Conservation (phyloP, 306 rosid species). For the Trifolium repens region DNA sequence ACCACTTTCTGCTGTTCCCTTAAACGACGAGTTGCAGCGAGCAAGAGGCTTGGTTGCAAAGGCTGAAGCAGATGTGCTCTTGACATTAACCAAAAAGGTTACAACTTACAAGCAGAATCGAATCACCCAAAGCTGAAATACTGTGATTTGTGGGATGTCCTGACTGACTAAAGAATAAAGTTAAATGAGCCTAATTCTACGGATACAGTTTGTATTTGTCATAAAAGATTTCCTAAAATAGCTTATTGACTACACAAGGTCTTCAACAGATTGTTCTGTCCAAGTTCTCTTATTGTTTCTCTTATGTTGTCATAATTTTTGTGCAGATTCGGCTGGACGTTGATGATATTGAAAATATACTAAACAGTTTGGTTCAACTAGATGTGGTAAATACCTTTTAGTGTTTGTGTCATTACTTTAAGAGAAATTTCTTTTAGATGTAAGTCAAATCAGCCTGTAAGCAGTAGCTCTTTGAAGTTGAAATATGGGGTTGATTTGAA, state of each 20-base stretch:
- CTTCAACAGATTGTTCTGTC: conserved; percentile 26
- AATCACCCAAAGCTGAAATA: not conserved
- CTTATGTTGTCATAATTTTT: conserved; percentile 39
- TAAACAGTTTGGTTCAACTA: conserved; percentile 64
- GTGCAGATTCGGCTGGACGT: conserved; percentile 83
- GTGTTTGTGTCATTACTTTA: conserved; percentile 8
- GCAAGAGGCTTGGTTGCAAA: conserved; percentile 75
- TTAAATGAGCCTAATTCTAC: conserved; percentile 6
- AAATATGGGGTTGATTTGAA: conserved; percentile 22
- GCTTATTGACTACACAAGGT: conserved; percentile 2
- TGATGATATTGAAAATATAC: conserved; percentile 66
- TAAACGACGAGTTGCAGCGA: conserved; percentile 89
- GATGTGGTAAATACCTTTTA: conserved; percentile 70
- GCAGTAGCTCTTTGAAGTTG: conserved; percentile 18
- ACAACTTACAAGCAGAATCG: conserved; percentile 47
- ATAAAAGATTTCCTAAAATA: not conserved
- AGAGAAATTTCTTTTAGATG: conserved; percentile 1
- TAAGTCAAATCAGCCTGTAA: conserved; percentile 6
- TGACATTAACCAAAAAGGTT: conserved; percentile 79
- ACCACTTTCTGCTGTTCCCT: conserved; percentile 83
- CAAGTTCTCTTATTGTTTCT: conserved; percentile 20
- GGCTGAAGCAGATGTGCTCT: conserved; percentile 87
- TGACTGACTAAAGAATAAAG: conserved; percentile 19
- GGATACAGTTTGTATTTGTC: conserved; percentile 1
- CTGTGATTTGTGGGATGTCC: not conserved